Conservation (phyloP, 768 basidiomycete genomes). For the Kwoniella sp. region DNA sequence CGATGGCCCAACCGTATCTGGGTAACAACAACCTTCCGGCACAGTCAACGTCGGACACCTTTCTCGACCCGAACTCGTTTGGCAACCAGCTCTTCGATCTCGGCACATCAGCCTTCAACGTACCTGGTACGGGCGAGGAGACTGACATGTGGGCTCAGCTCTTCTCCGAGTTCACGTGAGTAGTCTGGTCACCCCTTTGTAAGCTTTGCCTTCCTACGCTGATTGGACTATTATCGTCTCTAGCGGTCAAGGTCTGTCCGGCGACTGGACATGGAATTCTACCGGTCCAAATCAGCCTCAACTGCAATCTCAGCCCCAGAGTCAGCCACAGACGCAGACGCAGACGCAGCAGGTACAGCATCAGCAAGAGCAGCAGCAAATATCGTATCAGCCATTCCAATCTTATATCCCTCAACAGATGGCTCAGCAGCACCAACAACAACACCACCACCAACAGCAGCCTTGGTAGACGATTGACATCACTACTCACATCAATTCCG, state of each 20-base stretch:
- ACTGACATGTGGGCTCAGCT: constrained; percentile 37
- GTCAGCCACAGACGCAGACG: constrained; percentile 1
- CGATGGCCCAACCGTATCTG: no score
- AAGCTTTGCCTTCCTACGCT: background rate
- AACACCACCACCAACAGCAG: background rate
- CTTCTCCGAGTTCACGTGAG: constrained; percentile 30
- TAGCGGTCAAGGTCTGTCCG: constrained; percentile 13
- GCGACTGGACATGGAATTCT: constrained; percentile 16
- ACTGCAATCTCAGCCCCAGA: constrained; percentile 3
- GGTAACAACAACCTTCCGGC: no score
- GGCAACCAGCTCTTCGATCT: constrained; percentile 19
- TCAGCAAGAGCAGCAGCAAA: background rate
- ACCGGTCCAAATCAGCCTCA: background rate
- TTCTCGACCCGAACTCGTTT: constrained; percentile 2
- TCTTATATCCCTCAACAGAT: constrained; percentile 1
- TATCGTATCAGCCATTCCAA: background rate
- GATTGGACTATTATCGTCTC: background rate
- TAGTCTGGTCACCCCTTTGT: background rate
- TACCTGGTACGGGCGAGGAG: constrained; percentile 15
- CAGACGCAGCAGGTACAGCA: background rate
- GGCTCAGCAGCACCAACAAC: background rate
- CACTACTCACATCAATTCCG: no score
- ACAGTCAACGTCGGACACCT: background rate
- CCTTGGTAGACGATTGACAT: background rate
- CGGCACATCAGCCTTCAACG: constrained; percentile 10